phyloP scores from a whole-genome alignment of 306 rosid species.

The Dryas drummondii region DNA sequence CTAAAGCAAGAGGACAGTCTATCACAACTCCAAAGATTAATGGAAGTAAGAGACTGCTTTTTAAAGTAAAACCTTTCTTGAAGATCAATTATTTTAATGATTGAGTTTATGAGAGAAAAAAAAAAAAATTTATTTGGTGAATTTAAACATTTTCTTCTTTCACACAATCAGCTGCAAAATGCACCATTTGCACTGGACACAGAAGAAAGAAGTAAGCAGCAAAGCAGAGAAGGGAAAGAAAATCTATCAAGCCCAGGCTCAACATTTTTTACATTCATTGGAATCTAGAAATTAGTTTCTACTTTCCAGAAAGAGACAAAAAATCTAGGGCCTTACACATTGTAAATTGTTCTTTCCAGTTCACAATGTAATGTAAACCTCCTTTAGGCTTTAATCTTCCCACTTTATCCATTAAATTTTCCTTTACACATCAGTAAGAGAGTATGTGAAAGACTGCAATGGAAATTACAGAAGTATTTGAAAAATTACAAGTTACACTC shows the following conservation, averaged over 20 bases:
- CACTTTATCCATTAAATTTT: neutral
- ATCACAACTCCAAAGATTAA: constrained; percentile 15
- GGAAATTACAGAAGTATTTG: neutral
- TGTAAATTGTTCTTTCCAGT: constrained; percentile 7
- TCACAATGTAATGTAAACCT: neutral
- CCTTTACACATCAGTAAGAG: constrained; percentile 14
- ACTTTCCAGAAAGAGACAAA: constrained; percentile 3
- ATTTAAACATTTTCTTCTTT: neutral
- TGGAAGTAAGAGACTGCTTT: constrained; percentile 15
- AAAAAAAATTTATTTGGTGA: neutral
- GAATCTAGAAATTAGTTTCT: neutral
- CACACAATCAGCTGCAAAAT: neutral
- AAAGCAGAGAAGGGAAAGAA: neutral
- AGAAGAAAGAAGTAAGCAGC: neutral
- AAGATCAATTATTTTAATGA: neutral
- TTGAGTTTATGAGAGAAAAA: neutral
- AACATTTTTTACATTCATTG: neutral
- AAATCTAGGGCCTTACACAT: neutral
- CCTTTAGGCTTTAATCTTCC: neutral
- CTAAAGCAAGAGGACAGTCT: constrained; percentile 10
- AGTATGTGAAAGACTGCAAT: neutral
- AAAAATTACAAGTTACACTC: neutral
- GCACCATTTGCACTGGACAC: neutral
- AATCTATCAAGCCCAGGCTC: neutral
- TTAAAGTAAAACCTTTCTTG: neutral